A percentile compares a stretch with the other conserved stretches of the same genome.
These are phyloP conservation scores for Saturnispora saitoi DNA, from an alignment of 805 yeast species.

Conservation along the genomic window DNA sequence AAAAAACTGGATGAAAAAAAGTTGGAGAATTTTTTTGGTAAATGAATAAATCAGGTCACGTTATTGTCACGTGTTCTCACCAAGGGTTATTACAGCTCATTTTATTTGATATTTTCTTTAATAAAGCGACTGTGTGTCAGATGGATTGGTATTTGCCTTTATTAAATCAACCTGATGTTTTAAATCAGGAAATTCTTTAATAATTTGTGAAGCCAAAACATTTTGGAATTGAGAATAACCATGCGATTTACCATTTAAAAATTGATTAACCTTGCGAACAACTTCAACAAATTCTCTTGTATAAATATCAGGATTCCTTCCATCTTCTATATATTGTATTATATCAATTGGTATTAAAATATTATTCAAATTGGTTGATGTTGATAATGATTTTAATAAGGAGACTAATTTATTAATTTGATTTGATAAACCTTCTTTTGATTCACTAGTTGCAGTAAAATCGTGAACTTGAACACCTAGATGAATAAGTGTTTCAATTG, in stretches of 20 bases:
- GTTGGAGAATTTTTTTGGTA: neutral
- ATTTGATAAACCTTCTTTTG: conserved; percentile 49
- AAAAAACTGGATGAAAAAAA: neutral
- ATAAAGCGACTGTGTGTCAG: neutral
- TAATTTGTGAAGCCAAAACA: conserved; percentile 59
- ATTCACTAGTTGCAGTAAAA: conserved; percentile 79
- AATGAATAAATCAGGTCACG: neutral
- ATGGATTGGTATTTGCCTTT: conserved; percentile 19
- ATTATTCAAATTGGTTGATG: conserved; percentile 28
- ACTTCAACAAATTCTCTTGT: conserved; percentile 95
- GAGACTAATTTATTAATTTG: conserved; percentile 34
- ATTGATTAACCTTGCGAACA: conserved; percentile 82
- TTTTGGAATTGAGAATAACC: conserved; percentile 51
- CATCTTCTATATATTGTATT: conserved; percentile 88
- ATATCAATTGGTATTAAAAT: conserved; percentile 71
- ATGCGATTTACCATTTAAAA: conserved; percentile 71
- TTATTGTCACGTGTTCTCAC: neutral
- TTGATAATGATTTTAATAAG: conserved; percentile 29
- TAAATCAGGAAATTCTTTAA: conserved; percentile 73
- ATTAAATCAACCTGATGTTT: conserved; percentile 49
- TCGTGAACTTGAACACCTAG: conserved; percentile 90
- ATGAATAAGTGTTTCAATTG: conserved; percentile 77
- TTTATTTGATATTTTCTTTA: neutral
- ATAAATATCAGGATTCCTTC: conserved; percentile 94
- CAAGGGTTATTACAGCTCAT: conserved; percentile 1